Evolutionary conservation across 164 flowering plant species (phyloP).

Genomic region (Annona cherimola): DNA sequence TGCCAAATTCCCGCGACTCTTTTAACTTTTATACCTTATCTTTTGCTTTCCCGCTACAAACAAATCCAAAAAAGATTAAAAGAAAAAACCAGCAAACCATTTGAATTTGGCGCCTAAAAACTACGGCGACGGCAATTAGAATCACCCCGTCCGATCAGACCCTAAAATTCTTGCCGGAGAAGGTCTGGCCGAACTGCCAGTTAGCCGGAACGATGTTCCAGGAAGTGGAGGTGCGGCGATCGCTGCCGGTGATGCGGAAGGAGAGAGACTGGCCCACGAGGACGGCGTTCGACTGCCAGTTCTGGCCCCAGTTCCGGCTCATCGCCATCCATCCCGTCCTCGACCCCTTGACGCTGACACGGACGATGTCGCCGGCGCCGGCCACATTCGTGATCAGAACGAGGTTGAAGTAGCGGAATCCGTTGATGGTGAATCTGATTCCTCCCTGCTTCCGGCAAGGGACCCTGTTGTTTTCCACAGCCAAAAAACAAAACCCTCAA

Average conservation of each 20-base stretch:
- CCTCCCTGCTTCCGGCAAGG: constrained; percentile 74
- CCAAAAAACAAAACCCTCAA: background rate
- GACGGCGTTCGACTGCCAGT: constrained; percentile 61
- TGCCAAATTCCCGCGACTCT: background rate
- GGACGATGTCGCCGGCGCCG: constrained; percentile 66
- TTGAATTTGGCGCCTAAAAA: constrained; percentile 13
- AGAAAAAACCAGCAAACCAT: background rate
- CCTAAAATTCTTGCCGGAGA: constrained; percentile 66
- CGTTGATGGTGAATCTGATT: constrained; percentile 70
- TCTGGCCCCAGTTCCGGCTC: constrained; percentile 86
- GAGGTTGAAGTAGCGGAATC: constrained; percentile 68
- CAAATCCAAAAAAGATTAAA: background rate
- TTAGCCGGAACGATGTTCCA: constrained; percentile 60
- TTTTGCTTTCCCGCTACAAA: background rate
- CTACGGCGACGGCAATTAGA: constrained; percentile 7
- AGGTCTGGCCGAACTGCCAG: constrained; percentile 84
- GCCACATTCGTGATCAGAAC: constrained; percentile 70
- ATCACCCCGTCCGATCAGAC: constrained; percentile 24
- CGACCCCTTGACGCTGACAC: constrained; percentile 53
- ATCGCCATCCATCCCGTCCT: constrained; percentile 63
- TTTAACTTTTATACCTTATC: background rate
- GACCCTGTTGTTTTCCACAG: constrained; percentile 30
- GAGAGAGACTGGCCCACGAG: constrained; percentile 68
- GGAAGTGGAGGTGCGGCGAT: constrained; percentile 57
- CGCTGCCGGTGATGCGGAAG: constrained; percentile 70